phyloP scores from a whole-genome alignment of 176 grass and related monocot genomes.

The Eragrostis nindensis region DNA sequence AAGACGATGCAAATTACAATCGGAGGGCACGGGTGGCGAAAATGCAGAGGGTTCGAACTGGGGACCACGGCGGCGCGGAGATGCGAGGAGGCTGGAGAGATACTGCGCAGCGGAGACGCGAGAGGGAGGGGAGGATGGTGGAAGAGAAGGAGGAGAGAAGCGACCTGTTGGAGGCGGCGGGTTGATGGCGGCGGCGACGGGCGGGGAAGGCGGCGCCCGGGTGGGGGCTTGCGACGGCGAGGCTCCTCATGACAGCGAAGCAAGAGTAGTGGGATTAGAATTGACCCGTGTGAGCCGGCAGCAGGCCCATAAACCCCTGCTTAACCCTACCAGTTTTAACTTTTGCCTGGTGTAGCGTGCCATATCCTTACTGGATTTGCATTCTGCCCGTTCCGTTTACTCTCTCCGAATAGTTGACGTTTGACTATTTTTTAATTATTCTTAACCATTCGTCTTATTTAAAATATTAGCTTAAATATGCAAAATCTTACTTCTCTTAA shows the following conservation, averaged over 20 bases:
- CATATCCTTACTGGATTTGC: too few relatives aligned
- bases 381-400: too few relatives aligned
- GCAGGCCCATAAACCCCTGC: constrained; percentile 25
- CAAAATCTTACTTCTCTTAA: too few relatives aligned
- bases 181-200: background rate
- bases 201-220: constrained; percentile 27
- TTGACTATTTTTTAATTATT: too few relatives aligned
- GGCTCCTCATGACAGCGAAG: constrained; percentile 27
- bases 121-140: background rate
- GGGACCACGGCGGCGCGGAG: background rate
- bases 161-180: constrained; percentile 21
- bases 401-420: too few relatives aligned
- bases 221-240: constrained; percentile 23
- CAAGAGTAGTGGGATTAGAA: constrained; percentile 11
- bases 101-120: background rate
- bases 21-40: background rate
- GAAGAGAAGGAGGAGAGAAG: background rate
- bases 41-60: background rate
- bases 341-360: background rate
- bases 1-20: background rate
- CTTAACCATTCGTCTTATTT: too few relatives aligned
- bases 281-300: background rate
- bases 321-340: constrained; percentile 26
- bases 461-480: too few relatives aligned
- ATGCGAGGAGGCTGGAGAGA: background rate